Evolutionary conservation across 176 grass and related monocot species (phyloP), one percentile per base, ranked within the genome.

Genomic region (Paspalum notatum): DNA sequence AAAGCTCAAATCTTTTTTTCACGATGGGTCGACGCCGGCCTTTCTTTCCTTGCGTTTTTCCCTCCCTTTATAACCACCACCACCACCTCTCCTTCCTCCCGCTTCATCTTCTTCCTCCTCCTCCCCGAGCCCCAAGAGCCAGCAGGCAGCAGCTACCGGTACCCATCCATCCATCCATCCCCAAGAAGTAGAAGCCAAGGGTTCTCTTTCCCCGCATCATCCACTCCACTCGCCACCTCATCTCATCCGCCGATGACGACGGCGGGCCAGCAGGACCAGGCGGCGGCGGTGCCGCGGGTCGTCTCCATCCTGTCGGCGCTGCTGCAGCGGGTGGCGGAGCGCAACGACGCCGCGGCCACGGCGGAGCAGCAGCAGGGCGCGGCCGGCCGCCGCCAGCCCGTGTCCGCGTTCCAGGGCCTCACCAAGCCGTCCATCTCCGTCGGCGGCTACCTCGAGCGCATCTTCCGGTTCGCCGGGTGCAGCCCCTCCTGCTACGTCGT

Each of bases 401-500:
- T 85, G 48, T 87, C 86, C 42, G 92, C 96, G 71, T 99, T 99
- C 82, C 90, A 95, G 52, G 92, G 96, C 1, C 64, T 99, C 3
- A 88, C 90, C 12, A 99, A 99, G 86, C 96, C 96, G 44, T 75
- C 88, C 55, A 99, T 99, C 63, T 99, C 92, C 42, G 52, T 99
- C 67, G 74, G 89, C 12, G 90, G 90, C 5, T 99, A 99, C 89
- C 93, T 99, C 37, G 90, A 99, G 88, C 92, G 96, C 52, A 95
- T 99, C 84, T 99, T 99, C 86, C 88, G 90, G 21, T 99, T 95
- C 77, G 96, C 96, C 32, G 49, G 79, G 42, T 99, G 96, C 83
- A 99, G 96, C 79, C 82, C 93, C 17, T 93, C 96, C 1, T 95
- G 96, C 90, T 99, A 93, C 71, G 96, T 99, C 18, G 90, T 99